phyloP scores from a whole-genome alignment of 2,329 filamentous ascomycete species.

The Alternaria arborescens region DNA sequence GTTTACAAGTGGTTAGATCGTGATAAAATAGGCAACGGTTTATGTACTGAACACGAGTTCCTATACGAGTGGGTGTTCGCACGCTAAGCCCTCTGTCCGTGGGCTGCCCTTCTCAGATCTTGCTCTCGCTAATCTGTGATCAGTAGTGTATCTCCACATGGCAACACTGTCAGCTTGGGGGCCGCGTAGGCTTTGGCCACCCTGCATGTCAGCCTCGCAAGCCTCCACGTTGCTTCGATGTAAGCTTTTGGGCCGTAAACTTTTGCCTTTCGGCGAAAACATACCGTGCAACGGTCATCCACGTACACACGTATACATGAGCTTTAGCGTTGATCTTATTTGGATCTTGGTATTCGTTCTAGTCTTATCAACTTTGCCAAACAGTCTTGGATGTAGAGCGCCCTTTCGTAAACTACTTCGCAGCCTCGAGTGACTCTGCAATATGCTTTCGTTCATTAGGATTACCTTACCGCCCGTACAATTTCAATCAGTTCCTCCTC shows the following conservation, averaged over 20 bases:
- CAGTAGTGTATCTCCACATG: slow-evolving; percentile 12
- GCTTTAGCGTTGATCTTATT: background rate
- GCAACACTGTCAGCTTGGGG: slow-evolving; percentile 13
- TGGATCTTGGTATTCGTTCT: background rate
- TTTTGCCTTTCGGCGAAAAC: background rate
- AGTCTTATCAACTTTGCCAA: background rate
- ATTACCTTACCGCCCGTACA: background rate
- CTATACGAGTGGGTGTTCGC: background rate
- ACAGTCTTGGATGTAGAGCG: background rate
- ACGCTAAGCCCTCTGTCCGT: slow-evolving; percentile 4
- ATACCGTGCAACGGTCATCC: background rate
- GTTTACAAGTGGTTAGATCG: background rate
- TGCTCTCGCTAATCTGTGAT: slow-evolving; percentile 27
- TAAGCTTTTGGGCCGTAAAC: background rate
- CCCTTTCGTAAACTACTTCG: background rate
- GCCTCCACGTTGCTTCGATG: background rate
- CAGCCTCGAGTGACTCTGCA: background rate
- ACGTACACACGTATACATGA: background rate
- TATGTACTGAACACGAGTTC: background rate
- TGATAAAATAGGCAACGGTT: background rate
- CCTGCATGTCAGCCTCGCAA: slow-evolving; percentile 6
- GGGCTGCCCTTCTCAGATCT: slow-evolving; percentile 15
- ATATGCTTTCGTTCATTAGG: background rate
- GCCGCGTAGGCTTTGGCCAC: slow-evolving; percentile 8
- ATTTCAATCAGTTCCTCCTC: background rate